phyloP scores from a whole-genome alignment of 2,329 filamentous ascomycete species.

The Byssothecium circinans region DNA sequence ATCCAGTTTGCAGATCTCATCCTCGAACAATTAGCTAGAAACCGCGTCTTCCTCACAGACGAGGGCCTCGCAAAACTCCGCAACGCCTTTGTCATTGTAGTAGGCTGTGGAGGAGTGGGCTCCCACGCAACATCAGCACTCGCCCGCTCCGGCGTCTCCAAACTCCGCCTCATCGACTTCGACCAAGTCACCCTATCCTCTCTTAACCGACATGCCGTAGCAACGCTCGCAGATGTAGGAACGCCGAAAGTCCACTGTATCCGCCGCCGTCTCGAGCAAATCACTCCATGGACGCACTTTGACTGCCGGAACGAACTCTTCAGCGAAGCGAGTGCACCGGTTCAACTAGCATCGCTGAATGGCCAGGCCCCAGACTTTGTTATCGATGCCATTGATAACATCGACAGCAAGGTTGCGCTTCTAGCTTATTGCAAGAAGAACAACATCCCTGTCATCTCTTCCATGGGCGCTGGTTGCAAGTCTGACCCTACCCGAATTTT shows the following conservation, averaged over 20 bases:
- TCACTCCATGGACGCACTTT: constrained; percentile 89
- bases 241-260: constrained; percentile 89
- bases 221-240: constrained; percentile 90
- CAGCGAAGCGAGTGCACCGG: constrained; percentile 64
- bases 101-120: constrained; percentile 92
- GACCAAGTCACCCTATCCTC: constrained; percentile 96
- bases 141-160: constrained; percentile 84
- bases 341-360: constrained; percentile 68
- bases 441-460: constrained; percentile 80
- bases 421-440: constrained; percentile 84
- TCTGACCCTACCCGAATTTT: constrained; percentile 80
- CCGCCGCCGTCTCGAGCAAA: constrained; percentile 75
- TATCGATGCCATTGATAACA: constrained; percentile 98
- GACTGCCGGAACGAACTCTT: constrained; percentile 87
- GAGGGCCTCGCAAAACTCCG: constrained; percentile 80
- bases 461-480: constrained; percentile 97
- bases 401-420: constrained; percentile 90
- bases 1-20: constrained; percentile 69
- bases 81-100: constrained; percentile 79
- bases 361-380: constrained; percentile 77
- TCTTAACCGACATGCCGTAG: constrained; percentile 92
- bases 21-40: constrained; percentile 89
- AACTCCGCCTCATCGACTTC: constrained; percentile 88
- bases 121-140: constrained; percentile 88
- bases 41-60: constrained; percentile 85